These are phyloP conservation scores for Suhomyces tanzawaensis DNA, from an alignment of 805 yeast species.

Conservation along the genomic window DNA sequence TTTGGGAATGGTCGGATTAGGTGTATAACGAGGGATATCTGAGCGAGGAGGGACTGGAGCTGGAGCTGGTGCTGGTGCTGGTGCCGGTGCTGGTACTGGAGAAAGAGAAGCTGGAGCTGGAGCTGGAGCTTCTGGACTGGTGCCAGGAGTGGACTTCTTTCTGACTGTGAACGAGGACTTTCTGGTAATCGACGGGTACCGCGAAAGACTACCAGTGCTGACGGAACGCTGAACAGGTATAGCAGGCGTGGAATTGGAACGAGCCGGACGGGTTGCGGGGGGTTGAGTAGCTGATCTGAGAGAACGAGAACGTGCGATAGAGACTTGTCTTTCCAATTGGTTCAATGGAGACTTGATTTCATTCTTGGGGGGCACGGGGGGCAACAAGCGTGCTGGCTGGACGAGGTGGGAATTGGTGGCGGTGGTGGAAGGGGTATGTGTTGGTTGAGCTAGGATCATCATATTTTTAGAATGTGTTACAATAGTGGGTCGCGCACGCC, in stretches of 20 bases:
- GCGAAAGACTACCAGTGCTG: too few relatives aligned
- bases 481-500: not conserved
- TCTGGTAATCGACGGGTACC: not conserved
- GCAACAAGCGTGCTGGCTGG: not conserved
- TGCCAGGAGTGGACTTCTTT: too few relatives aligned
- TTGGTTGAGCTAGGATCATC: not conserved
- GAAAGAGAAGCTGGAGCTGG: not conserved
- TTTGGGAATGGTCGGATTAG: too few relatives aligned
- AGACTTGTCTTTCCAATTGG: constrained; percentile 19
- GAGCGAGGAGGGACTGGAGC: not conserved
- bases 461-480: not conserved
- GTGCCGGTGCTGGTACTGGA: constrained; percentile 1
- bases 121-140: too few relatives aligned
- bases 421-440: not conserved
- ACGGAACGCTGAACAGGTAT: not conserved
- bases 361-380: not conserved
- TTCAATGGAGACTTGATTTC: constrained; percentile 10
- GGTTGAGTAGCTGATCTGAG: not conserved
- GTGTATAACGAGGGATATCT: too few relatives aligned
- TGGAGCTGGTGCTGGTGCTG: not conserved
- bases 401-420: not conserved
- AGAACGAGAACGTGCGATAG: constrained; percentile 20
- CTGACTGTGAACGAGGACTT: too few relatives aligned
- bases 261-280: not conserved
- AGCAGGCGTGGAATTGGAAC: not conserved